phyloP scores from a whole-genome alignment of 352 stramenopile genomes.

The Peronosclerospora sorghi region DNA sequence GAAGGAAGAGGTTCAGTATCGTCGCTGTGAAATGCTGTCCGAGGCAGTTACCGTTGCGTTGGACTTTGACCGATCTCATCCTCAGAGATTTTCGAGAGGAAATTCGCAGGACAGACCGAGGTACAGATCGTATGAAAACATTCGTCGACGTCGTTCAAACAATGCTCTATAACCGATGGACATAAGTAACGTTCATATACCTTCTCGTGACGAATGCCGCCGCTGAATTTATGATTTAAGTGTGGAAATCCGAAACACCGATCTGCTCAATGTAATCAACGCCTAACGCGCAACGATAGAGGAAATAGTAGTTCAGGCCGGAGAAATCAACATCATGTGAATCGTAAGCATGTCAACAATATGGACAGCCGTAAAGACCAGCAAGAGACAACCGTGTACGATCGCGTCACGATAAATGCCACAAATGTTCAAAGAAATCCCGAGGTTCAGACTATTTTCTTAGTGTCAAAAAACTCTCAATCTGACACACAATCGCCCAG shows the following conservation, averaged over 20 bases:
- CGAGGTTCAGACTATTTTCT: no score
- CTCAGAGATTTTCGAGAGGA: neutral
- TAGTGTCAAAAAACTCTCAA: no score
- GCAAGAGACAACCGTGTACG: no score
- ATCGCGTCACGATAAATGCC: neutral
- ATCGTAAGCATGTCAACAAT: constrained; percentile 1
- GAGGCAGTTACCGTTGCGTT: neutral
- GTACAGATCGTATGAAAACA: constrained; percentile 8
- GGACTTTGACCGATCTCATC: neutral
- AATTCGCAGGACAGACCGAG: constrained; percentile 1
- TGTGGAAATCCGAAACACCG: constrained; percentile 3
- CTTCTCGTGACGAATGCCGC: constrained; percentile 5
- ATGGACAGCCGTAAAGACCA: neutral
- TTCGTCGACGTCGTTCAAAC: neutral
- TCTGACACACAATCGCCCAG: no score
- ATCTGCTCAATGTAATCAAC: constrained; percentile 1
- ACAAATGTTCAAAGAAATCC: no score
- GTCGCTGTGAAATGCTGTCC: neutral
- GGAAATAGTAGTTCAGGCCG: neutral
- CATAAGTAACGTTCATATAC: constrained; percentile 5
- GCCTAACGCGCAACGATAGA: neutral
- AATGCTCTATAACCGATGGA: constrained; percentile 8
- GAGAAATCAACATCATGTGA: neutral
- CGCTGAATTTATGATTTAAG: constrained; percentile 9
- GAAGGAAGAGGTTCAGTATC: no score